Conservation (phyloP, 2,329 filamentous ascomycete species). For the Calonectria pseudoturangicola region DNA sequence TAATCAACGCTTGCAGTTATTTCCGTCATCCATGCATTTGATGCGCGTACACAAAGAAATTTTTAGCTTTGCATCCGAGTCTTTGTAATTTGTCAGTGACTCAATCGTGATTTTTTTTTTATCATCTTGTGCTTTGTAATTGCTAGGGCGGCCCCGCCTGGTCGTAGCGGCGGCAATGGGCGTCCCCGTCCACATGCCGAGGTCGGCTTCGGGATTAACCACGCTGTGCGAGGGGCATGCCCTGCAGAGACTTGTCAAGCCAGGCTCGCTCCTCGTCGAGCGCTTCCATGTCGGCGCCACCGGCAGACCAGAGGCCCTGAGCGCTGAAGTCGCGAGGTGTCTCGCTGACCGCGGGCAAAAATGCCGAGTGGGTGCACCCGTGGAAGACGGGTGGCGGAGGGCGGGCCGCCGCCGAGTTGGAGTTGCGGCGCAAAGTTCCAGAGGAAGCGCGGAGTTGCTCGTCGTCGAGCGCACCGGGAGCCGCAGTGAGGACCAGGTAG, state of each 20-base stretch:
- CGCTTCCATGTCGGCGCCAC: constrained; percentile 41
- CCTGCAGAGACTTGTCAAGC: constrained; percentile 52
- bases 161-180: background rate
- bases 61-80: constrained; percentile 22
- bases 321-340: constrained; percentile 53
- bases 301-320: constrained; percentile 51
- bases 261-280: constrained; percentile 47
- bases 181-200: constrained; percentile 21
- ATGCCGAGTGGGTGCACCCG: constrained; percentile 49
- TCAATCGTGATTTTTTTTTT: background rate
- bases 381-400: constrained; percentile 50
- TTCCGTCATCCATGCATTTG: constrained; percentile 29
- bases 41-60: constrained; percentile 13
- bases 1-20: constrained; percentile 30
- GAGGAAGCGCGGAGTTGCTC: constrained; percentile 45
- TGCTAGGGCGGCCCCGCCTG: constrained; percentile 17
- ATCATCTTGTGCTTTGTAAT: constrained; percentile 28
- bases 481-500: constrained; percentile 49
- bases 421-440: constrained; percentile 50
- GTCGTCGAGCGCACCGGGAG: constrained; percentile 45
- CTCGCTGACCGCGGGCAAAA: constrained; percentile 50
- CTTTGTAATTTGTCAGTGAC: constrained; percentile 17
- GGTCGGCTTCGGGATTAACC: constrained; percentile 38
- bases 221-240: constrained; percentile 50
- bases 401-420: constrained; percentile 43